Conservation (phyloP, 1,284 basidiomycete species). For the Moesziomyces aphidis region DNA sequence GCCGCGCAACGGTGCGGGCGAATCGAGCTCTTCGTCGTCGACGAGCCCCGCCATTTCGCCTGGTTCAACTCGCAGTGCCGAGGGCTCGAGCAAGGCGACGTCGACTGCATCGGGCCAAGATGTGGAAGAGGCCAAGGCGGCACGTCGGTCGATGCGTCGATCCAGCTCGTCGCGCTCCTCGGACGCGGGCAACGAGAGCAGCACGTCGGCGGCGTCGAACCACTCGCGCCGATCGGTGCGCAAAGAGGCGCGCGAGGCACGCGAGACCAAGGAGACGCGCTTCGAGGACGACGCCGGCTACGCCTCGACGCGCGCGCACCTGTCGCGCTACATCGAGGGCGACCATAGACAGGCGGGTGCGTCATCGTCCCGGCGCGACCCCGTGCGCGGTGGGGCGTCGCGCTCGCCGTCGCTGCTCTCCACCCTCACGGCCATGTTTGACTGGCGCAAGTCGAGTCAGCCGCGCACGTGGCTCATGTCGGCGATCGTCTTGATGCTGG, state of each 20-base stretch:
- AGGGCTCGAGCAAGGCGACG: slow-evolving; percentile 8
- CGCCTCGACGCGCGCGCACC: slow-evolving; percentile 40
- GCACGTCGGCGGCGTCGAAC: slow-evolving; percentile 40
- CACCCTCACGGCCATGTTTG: slow-evolving; percentile 30
- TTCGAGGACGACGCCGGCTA: slow-evolving; percentile 38
- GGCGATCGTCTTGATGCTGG: slow-evolving; percentile 42
- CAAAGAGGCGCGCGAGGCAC: slow-evolving; percentile 2
- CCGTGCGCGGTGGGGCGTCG: slow-evolving; percentile 11
- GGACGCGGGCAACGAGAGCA: slow-evolving; percentile 43
- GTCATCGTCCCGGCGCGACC: slow-evolving; percentile 2
- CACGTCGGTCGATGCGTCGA: slow-evolving; percentile 10
- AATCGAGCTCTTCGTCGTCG: slow-evolving; percentile 35
- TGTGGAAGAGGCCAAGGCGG: slow-evolving; percentile 16
- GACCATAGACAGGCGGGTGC: slow-evolving; percentile 9
- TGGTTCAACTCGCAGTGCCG: slow-evolving; percentile 21
- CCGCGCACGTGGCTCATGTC: slow-evolving; percentile 36
- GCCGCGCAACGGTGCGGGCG: slow-evolving; percentile 27
- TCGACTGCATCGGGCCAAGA: not conserved
- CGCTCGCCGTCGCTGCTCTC: slow-evolving; percentile 23
- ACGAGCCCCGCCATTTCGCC: slow-evolving; percentile 38
- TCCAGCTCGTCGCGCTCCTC: slow-evolving; percentile 28
- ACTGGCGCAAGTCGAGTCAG: slow-evolving; percentile 30
- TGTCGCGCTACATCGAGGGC: slow-evolving; percentile 42
- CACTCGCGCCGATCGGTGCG: slow-evolving; percentile 31
- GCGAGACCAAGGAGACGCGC: slow-evolving; percentile 14